Evolutionary conservation across 2,329 filamentous ascomycete species (phyloP).

Genomic region (Aureobasidium vineae): DNA sequence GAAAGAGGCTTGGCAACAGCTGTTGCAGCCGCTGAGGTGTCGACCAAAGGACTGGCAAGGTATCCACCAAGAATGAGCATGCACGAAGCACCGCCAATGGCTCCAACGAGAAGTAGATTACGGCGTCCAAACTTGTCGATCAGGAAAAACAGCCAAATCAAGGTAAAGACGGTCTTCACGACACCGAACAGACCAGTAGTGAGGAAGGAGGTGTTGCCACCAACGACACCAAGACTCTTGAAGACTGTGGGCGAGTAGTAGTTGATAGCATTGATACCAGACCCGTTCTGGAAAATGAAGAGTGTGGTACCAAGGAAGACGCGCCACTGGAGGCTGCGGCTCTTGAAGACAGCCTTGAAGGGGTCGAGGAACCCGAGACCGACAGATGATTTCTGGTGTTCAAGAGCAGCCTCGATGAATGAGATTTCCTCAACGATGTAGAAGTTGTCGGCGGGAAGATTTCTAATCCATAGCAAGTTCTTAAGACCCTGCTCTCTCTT

Average conservation of each 20-base stretch:
- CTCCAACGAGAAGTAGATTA: slow-evolving; percentile 50
- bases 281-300: slow-evolving; percentile 30
- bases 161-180: slow-evolving; percentile 40
- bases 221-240: slow-evolving; percentile 60
- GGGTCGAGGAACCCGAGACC: slow-evolving; percentile 28
- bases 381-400: slow-evolving; percentile 42
- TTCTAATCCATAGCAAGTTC: slow-evolving; percentile 62
- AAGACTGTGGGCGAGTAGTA: slow-evolving; percentile 72
- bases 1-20: slow-evolving; percentile 47
- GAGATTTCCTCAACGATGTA: slow-evolving; percentile 74
- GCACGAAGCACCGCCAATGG: slow-evolving; percentile 49
- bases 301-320: slow-evolving; percentile 31
- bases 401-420: slow-evolving; percentile 67
- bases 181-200: slow-evolving; percentile 44
- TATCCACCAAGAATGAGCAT: slow-evolving; percentile 56
- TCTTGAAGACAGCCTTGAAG: slow-evolving; percentile 27
- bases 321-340: slow-evolving; percentile 29
- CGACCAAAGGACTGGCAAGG: slow-evolving; percentile 44
- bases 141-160: slow-evolving; percentile 42
- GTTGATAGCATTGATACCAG: slow-evolving; percentile 28
- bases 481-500: slow-evolving; percentile 43
- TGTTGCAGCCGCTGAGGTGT: slow-evolving; percentile 34
- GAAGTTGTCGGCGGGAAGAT: slow-evolving; percentile 56
- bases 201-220: slow-evolving; percentile 59
- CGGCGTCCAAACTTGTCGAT: slow-evolving; percentile 44